phyloP scores from a whole-genome alignment of 176 grass and related monocot species.

The Themeda triandra region DNA sequence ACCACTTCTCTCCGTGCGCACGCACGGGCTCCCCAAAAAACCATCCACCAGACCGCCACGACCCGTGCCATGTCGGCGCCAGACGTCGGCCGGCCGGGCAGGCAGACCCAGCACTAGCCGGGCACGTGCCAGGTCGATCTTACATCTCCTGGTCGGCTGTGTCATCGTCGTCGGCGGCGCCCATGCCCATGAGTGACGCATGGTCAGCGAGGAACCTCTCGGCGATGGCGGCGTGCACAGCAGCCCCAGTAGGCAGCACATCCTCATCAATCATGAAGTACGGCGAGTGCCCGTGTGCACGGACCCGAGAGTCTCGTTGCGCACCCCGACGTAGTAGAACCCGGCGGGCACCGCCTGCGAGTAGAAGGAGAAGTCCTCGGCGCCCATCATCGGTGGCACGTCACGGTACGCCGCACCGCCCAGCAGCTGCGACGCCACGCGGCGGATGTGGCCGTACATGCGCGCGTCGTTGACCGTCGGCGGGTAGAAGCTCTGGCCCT shows the following conservation, averaged over 20 bases:
- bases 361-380: constrained; percentile 98
- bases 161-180: not conserved
- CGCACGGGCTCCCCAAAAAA: too few relatives aligned
- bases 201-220: constrained; percentile 75
- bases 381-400: constrained; percentile 81
- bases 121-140: too few relatives aligned
- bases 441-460: constrained; percentile 70
- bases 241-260: constrained; percentile 79
- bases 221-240: constrained; percentile 83
- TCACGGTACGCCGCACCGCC: constrained; percentile 54
- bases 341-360: constrained; percentile 72
- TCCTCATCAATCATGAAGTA: constrained; percentile 97
- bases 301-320: constrained; percentile 80
- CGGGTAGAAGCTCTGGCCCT: constrained; percentile 94
- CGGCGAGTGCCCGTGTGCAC: constrained; percentile 58
- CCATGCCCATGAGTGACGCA: not conserved
- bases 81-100: too few relatives aligned
- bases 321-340: constrained; percentile 88
- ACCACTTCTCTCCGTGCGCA: not conserved
- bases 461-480: constrained; percentile 77
- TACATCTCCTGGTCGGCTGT: not conserved
- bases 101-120: too few relatives aligned
- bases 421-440: constrained; percentile 43
- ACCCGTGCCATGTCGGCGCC: too few relatives aligned
- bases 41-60: too few relatives aligned